phyloP scores from a whole-genome alignment of 2,329 filamentous ascomycete species.

The Phialocephala sp. region DNA sequence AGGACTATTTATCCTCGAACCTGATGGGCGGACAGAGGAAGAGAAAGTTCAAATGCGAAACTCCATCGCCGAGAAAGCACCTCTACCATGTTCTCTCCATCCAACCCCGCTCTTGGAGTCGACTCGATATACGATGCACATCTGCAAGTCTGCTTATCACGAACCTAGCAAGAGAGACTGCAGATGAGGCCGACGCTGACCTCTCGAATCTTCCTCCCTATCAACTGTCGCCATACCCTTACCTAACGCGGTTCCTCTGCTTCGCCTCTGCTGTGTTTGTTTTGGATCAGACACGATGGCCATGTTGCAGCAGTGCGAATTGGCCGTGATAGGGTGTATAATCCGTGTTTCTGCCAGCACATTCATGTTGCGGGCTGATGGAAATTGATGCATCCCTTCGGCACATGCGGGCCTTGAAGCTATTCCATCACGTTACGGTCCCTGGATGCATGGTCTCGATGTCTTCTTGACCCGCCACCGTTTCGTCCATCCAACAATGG shows the following conservation, averaged over 20 bases:
- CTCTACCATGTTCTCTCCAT: conserved; percentile 15
- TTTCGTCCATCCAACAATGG: conserved; percentile 31
- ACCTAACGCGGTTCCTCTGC: conserved; percentile 2
- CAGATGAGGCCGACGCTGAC: not conserved
- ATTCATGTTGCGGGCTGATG: conserved; percentile 27
- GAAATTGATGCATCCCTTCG: conserved; percentile 31
- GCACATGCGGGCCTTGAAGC: conserved; percentile 31
- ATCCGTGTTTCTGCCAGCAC: conserved; percentile 31
- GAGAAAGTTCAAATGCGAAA: not conserved
- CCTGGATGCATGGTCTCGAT: conserved; percentile 34
- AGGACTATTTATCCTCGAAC: conserved; percentile 38
- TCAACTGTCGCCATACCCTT: conserved; percentile 1
- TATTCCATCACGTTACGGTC: conserved; percentile 41
- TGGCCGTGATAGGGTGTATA: conserved; percentile 32
- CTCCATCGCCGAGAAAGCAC: conserved; percentile 13
- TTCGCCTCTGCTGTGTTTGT: conserved; percentile 19
- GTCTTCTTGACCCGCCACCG: conserved; percentile 25
- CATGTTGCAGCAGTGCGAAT: conserved; percentile 16
- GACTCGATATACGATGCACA: conserved; percentile 38
- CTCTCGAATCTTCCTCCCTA: not conserved
- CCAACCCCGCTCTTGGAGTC: conserved; percentile 25
- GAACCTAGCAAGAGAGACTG: conserved; percentile 12
- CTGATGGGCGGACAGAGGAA: conserved; percentile 14
- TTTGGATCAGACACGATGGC: conserved; percentile 23
- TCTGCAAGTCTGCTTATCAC: conserved; percentile 33